Conservation (phyloP, 345 rosid species). For the Turritis glabra region DNA sequence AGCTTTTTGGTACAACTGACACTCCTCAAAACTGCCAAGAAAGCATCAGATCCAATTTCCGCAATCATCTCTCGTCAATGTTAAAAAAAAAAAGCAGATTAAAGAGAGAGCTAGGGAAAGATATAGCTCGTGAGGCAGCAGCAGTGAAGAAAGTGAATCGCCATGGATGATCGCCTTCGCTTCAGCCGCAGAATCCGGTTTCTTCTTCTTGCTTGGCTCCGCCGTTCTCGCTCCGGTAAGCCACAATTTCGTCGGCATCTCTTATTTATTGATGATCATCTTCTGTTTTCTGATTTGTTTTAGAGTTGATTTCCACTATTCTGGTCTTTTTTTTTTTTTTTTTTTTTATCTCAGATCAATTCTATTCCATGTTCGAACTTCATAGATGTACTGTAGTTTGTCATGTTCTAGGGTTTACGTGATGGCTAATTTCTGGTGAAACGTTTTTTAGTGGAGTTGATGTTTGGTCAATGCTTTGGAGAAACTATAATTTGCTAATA, state of each 20-base stretch:
- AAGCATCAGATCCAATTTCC: constrained; percentile 41
- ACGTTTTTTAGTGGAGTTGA: neutral
- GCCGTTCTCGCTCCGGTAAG: constrained; percentile 73
- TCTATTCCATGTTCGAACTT: neutral
- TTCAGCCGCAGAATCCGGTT: constrained; percentile 60
- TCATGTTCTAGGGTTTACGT: neutral
- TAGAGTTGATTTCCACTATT: constrained; percentile 11
- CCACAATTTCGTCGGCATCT: neutral
- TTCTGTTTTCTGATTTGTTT: neutral
- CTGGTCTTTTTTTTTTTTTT: neutral
- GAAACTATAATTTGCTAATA: neutral
- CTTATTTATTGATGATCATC: neutral
- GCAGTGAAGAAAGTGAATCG: neutral
- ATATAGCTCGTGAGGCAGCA: constrained; percentile 3
- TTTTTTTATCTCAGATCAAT: neutral
- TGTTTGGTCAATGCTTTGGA: constrained; percentile 1
- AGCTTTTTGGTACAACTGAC: constrained; percentile 31
- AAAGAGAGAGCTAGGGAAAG: constrained; percentile 28
- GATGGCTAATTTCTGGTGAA: neutral
- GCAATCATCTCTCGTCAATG: constrained; percentile 6
- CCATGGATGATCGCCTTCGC: constrained; percentile 45
- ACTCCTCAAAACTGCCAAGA: constrained; percentile 34
- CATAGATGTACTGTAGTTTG: neutral
- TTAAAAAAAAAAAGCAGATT: neutral
- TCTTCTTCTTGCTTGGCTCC: constrained; percentile 65